Percentiles rank a stretch among this genome's conserved stretches.
phyloP scores from a whole-genome alignment of 2,329 filamentous ascomycete species.

The Xylariaceae sp. region DNA sequence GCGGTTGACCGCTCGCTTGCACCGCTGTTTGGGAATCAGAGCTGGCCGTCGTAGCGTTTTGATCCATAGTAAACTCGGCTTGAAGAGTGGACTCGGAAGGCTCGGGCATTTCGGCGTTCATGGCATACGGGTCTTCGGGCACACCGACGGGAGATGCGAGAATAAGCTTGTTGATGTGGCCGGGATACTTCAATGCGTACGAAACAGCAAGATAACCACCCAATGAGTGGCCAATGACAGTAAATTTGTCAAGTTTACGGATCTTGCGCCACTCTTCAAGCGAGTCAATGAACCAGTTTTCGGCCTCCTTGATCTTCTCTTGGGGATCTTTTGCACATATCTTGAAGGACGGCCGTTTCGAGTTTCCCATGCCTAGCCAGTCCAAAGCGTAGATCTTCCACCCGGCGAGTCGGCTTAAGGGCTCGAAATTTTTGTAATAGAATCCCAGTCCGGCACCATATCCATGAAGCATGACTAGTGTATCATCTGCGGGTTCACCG shows the following conservation, averaged over 20 bases:
- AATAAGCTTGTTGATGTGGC: slow-evolving; percentile 90
- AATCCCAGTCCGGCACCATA: slow-evolving; percentile 95
- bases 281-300: slow-evolving; percentile 93
- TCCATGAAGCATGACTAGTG: slow-evolving; percentile 90
- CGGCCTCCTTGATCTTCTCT: slow-evolving; percentile 78
- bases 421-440: slow-evolving; percentile 98
- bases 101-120: slow-evolving; percentile 73
- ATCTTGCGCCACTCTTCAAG: slow-evolving; percentile 92
- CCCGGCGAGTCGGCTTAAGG: slow-evolving; percentile 67
- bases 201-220: slow-evolving; percentile 93
- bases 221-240: slow-evolving; percentile 84
- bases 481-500: slow-evolving; percentile 73
- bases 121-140: slow-evolving; percentile 87
- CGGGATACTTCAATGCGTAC: slow-evolving; percentile 94
- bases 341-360: slow-evolving; percentile 74
- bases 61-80: slow-evolving; percentile 75
- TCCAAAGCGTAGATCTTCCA: slow-evolving; percentile 94
- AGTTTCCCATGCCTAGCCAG: slow-evolving; percentile 90
- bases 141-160: slow-evolving; percentile 91
- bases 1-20: slow-evolving; percentile 33
- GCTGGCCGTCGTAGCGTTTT: slow-evolving; percentile 38
- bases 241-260: slow-evolving; percentile 87
- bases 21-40: slow-evolving; percentile 34
- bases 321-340: slow-evolving; percentile 76
- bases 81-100: slow-evolving; percentile 65